Conservation (phyloP, 2,329 filamentous ascomycete species). For the Colletotrichum tofieldiae region DNA sequence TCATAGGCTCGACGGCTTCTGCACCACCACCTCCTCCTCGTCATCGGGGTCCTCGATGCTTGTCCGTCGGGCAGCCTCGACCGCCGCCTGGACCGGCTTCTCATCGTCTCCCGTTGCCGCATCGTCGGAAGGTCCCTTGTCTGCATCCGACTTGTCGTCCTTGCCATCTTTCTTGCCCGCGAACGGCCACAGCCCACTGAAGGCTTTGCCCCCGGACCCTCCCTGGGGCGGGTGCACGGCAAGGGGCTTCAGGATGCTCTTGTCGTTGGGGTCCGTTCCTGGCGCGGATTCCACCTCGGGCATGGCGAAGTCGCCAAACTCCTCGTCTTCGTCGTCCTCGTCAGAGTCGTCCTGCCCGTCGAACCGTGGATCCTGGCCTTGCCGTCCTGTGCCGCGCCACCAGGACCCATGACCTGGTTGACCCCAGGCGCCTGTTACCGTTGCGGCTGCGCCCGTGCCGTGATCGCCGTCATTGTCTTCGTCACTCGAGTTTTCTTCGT, state of each 20-base stretch:
- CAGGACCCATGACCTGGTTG: constrained; percentile 59
- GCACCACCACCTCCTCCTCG: constrained; percentile 61
- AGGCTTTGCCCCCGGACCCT: constrained; percentile 51
- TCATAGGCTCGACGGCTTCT: constrained; percentile 39
- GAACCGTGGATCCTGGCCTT: constrained; percentile 51
- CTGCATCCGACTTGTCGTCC: constrained; percentile 48
- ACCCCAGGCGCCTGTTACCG: constrained; percentile 50
- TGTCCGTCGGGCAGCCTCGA: constrained; percentile 69
- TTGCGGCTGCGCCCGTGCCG: constrained; percentile 23
- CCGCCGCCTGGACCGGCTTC: constrained; percentile 60
- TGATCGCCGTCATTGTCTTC: constrained; percentile 65
- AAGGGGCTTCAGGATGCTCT: constrained; percentile 69
- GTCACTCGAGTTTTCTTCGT: constrained; percentile 64
- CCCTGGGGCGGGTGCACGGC: constrained; percentile 66
- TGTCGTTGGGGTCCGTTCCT: constrained; percentile 52
- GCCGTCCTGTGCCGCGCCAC: constrained; percentile 62
- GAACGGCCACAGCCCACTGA: constrained; percentile 73
- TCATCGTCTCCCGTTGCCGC: constrained; percentile 55
- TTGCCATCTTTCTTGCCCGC: constrained; percentile 54
- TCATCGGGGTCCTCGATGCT: constrained; percentile 74
- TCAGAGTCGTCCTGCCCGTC: constrained; percentile 64
- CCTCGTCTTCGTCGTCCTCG: constrained; percentile 72
- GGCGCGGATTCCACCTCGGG: constrained; percentile 64
- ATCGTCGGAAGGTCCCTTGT: constrained; percentile 48
- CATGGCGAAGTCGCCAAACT: constrained; percentile 80